These are phyloP conservation scores for Candida railenensis DNA, from an alignment of 805 yeast species.

Conservation along the genomic window DNA sequence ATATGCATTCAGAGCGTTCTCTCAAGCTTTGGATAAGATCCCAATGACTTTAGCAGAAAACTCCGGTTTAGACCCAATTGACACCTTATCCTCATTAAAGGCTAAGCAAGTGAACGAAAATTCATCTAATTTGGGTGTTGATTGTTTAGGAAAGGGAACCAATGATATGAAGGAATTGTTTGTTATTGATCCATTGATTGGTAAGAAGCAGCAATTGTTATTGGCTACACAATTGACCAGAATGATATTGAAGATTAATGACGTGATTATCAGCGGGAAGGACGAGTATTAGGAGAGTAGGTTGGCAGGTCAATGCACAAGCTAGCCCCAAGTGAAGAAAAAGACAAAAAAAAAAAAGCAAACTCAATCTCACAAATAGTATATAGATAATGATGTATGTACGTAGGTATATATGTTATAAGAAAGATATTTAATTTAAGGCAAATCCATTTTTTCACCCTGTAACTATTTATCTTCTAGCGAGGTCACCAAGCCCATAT, in stretches of 20 bases:
- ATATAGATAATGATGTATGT: neutral
- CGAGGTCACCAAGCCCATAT: too few relatives aligned
- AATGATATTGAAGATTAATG: constrained; percentile 96
- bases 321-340: constrained; percentile 1
- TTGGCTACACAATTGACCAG: constrained; percentile 96
- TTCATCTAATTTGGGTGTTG: constrained; percentile 80
- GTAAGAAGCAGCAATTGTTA: constrained; percentile 93
- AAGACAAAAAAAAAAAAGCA: neutral
- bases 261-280: constrained; percentile 88
- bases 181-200: constrained; percentile 95
- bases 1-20: constrained; percentile 94
- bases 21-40: constrained; percentile 84
- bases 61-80: constrained; percentile 93
- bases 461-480: too few relatives aligned
- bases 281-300: constrained; percentile 53
- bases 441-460: too few relatives aligned
- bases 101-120: constrained; percentile 78
- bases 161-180: constrained; percentile 93
- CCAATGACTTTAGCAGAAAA: constrained; percentile 97
- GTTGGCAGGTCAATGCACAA: too few relatives aligned
- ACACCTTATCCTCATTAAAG: constrained; percentile 79
- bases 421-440: neutral
- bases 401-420: neutral
- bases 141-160: constrained; percentile 84
- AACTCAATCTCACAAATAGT: neutral